Base-by-base conservation (phyloP, 148 eudicot species). In the Arctostaphylos glauca region DNA sequence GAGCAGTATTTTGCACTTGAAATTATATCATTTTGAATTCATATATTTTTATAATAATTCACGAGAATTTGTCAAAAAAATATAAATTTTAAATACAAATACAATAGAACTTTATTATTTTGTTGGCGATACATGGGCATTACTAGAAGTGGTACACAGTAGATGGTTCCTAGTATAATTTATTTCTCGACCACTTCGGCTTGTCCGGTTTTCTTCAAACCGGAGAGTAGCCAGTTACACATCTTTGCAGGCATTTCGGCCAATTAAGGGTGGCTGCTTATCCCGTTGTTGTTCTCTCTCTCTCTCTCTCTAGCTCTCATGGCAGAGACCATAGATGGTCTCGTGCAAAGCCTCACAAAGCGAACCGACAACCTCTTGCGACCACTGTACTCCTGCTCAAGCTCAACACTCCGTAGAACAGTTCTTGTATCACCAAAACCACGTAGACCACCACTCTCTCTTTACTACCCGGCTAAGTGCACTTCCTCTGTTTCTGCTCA, bases 401-500 rank as follows among this genome's bases (percentile, higher is more conserved):
- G 72, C 66, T n/a, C 54, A 47, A 80, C 72, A 19, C 23, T 5
- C 6, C 15, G 59, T 10, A 58, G 66, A 6, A 48, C 58, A 66
- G 5, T 41, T 56, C 46, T 31, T 49, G 59, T 50, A 48, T 80
- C 75, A 7, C 46, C 75, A 31, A 80, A 25, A 66, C 47, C 25
- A 15, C 74, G 58, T 66, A 66, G 49, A 52, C n/a, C 21, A 68
- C 75, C 58, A 25, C 41, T 76, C 59, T 81, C 81, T 66, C 84
- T 76, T 50, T 49, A 14, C 80, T 52, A 77, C 76, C 70, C 86
- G 14, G 47, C 71, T 19, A 58, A 66, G 71, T 50, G 60, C 58
- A 78, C 66, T 50, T 13, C 25, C 49, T 74, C 62, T 68, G 50
- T 76, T 48, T 68, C 86, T 79, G 67, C 81, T 85, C 59, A 81